A percentile compares a stretch with the other conserved stretches of the same genome.
Evolutionary conservation across 345 rosid genomes (phyloP).

Genomic region (Brassica juncea): DNA sequence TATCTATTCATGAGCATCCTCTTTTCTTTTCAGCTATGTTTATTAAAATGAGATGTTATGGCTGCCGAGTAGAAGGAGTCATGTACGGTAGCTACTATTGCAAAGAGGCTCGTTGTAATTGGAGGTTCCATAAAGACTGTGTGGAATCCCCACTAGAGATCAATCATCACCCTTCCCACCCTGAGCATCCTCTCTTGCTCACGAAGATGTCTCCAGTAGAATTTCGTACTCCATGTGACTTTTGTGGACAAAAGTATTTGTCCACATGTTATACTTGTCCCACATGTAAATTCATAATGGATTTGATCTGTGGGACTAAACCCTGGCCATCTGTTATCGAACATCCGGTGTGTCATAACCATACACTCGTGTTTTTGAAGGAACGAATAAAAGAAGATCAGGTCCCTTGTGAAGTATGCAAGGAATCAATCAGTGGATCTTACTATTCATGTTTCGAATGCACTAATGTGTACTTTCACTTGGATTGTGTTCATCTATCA

Average conservation of each 20-base stretch:
- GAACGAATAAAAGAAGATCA: not conserved
- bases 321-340: not conserved
- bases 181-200: not conserved
- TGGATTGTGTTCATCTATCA: not conserved
- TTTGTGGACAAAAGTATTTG: not conserved
- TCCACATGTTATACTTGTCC: not conserved
- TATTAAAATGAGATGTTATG: not conserved
- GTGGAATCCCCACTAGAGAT: slow-evolving; percentile 7
- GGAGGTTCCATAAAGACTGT: slow-evolving; percentile 13
- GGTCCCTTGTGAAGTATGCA: not conserved
- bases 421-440: not conserved
- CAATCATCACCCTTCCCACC: slow-evolving; percentile 14
- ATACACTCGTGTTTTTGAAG: slow-evolving; percentile 3
- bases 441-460: slow-evolving; percentile 8
- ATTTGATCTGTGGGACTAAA: slow-evolving; percentile 8
- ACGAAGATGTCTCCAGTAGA: not conserved
- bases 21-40: not conserved
- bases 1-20: not conserved
- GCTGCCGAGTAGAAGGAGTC: not conserved
- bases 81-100: not conserved
- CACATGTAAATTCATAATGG: slow-evolving; percentile 2
- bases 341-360: not conserved
- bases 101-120: not conserved
- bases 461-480: not conserved
- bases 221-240: not conserved